phyloP scores from a whole-genome alignment of 306 rosid genomes.

The Comarum palustre region DNA sequence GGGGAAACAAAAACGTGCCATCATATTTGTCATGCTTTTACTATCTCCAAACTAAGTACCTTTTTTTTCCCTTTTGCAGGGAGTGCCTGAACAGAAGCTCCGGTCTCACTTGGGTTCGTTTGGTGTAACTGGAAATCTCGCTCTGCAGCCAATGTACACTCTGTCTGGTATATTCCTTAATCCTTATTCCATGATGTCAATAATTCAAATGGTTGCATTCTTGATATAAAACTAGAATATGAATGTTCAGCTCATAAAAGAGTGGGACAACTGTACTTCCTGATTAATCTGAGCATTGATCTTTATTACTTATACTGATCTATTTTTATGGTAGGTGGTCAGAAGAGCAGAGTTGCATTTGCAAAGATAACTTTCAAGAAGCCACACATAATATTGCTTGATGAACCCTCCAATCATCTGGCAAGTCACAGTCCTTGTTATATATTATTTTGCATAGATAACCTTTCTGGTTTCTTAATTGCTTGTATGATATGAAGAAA shows the following conservation, averaged over 20 bases:
- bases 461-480: not conserved
- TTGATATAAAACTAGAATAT: not conserved
- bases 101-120: conserved; percentile 91
- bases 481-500: not conserved
- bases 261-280: not conserved
- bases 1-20: not conserved
- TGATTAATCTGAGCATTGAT: not conserved
- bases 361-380: conserved; percentile 97
- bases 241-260: not conserved
- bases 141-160: conserved; percentile 99
- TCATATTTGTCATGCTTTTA: conserved; percentile 1
- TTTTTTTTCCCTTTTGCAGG: conserved; percentile 45
- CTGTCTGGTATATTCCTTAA: conserved; percentile 66
- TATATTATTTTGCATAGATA: not conserved
- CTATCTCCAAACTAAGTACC: conserved; percentile 2
- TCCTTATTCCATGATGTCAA: not conserved
- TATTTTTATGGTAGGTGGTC: conserved; percentile 64
- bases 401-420: conserved; percentile 99
- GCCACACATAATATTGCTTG: conserved; percentile 95
- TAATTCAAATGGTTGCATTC: not conserved
- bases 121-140: conserved; percentile 99
- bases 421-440: conserved; percentile 36
- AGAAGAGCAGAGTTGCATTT: conserved; percentile 98
- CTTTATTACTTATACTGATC: conserved; percentile 3
- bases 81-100: conserved; percentile 98